Evolutionary conservation across 2,329 filamentous ascomycete species (phyloP).

Genomic region (Colletotrichum shisoi): DNA sequence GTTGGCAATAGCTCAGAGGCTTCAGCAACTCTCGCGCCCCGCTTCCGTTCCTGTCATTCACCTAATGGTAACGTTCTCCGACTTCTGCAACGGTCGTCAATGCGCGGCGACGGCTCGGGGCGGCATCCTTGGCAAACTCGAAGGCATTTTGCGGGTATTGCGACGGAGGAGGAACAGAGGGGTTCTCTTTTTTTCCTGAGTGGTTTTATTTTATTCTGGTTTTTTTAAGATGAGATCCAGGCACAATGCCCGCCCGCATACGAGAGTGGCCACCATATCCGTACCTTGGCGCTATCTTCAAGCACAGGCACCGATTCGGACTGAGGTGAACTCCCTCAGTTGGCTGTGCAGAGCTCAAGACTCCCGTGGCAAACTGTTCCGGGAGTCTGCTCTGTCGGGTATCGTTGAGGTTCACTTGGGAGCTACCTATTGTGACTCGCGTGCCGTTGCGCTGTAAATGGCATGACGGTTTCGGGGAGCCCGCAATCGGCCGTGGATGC

Average conservation of each 20-base stretch:
- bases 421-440: not conserved
- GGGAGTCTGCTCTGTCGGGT: not conserved
- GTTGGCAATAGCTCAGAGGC: not conserved
- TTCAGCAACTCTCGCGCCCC: constrained; percentile 1
- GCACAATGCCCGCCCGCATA: constrained; percentile 25
- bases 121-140: constrained; percentile 1
- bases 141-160: constrained; percentile 14
- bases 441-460: not conserved
- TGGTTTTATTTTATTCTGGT: too few relatives aligned
- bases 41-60: not conserved
- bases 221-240: constrained; percentile 27
- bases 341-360: not conserved
- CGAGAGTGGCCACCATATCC: constrained; percentile 31
- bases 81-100: constrained; percentile 16
- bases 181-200: too few relatives aligned
- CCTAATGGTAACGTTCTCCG: not conserved
- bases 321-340: not conserved
- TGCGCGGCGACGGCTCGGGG: not conserved
- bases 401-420: not conserved
- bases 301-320: not conserved
- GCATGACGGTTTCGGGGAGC: constrained; percentile 7
- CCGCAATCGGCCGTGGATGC: not conserved
- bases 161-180: not conserved
- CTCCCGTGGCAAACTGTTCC: not conserved
- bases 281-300: not conserved